A percentile compares a stretch with the other conserved stretches of the same genome.
These are phyloP conservation scores for Tricholoma furcatifolium DNA, from an alignment of 768 basidiomycete species.

Conservation along the genomic window DNA sequence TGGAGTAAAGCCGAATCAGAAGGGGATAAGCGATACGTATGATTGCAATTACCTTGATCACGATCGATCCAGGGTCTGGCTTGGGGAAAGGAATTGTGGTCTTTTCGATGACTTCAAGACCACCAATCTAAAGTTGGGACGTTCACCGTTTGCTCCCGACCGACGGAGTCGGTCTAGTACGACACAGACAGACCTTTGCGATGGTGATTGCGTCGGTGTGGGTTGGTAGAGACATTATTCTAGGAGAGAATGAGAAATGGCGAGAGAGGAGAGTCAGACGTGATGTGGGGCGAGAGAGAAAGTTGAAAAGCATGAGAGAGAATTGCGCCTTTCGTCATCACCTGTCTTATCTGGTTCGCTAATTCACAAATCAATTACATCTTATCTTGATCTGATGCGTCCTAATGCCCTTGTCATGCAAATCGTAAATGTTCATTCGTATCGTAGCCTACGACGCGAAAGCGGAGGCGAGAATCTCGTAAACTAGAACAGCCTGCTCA, in stretches of 20 bases:
- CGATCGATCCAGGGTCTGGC: constrained; percentile 57
- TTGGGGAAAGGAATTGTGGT: constrained; percentile 65
- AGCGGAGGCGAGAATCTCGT: constrained; percentile 48
- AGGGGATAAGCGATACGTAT: not conserved
- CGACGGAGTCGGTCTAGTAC: no score
- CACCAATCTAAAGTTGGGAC: constrained; percentile 49
- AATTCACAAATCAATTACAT: not conserved
- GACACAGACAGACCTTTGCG: constrained; percentile 35
- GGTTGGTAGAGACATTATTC: constrained; percentile 53
- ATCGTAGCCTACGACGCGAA: constrained; percentile 7
- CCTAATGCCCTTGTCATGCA: not conserved
- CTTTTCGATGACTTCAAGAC: constrained; percentile 74
- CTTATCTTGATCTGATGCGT: not conserved
- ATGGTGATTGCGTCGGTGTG: constrained; percentile 74
- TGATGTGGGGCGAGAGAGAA: constrained; percentile 5
- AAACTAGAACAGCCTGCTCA: constrained; percentile 66
- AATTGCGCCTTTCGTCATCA: not conserved
- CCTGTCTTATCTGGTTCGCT: not conserved
- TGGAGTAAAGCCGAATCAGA: constrained; percentile 19
- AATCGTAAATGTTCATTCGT: not conserved
- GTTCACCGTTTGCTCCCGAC: no score
- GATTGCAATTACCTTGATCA: constrained; percentile 35
- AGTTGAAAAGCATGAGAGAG: constrained; percentile 12
- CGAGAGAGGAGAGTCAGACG: constrained; percentile 19
- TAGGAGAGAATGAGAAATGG: constrained; percentile 27